Evolutionary conservation across 148 eudicot species (phyloP), one percentile per base, ranked within the genome.

Genomic region (Limonium bicolor): DNA sequence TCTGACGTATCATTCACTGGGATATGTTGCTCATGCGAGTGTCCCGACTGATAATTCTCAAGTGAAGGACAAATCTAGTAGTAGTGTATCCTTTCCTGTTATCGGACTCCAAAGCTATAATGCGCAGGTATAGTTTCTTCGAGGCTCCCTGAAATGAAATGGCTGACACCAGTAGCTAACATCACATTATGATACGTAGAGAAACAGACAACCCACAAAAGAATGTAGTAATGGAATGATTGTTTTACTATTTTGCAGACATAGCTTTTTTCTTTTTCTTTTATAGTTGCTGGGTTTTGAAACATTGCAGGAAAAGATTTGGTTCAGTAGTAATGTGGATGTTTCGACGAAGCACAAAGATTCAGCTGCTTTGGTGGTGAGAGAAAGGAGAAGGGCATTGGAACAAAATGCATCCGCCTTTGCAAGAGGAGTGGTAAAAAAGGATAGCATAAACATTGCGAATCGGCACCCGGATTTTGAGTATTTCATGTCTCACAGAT

Each of bases 381-480:
- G 62, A 48, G 68, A 73, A 62, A 53, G 79, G 26, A 25, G 65
- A 36, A 51, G 60, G 56, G 62, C 66, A 7, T 59, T 73, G 4
- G 79, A 69, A 57, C 59, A 62, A 24, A 73, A 66, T 1, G 74
- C 75, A 27, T 63, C 65, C 23, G 41, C 52, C 16, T 69, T 73
- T 58, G 74, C 79, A 13, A 56, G 74, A 51, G 74, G 64, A 25
- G 44, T 55, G 33, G 63, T 65, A 33, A 28, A 43, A 42, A 69
- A 52, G 53, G 74, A 66, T 20, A 52, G 41, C 36, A 39, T 21
- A 31, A 51, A 31, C 12, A 41, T 31, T 9, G 33, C 55, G 17
- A 73, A 73, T 39, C 57, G 64, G 21, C 79, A 73, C 28, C 75
- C 79, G n/a, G 79, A 73, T 50, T 73, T 65, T 13, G 79, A 73